Evolutionary conservation across 2,329 filamentous ascomycete genomes (phyloP).

Genomic region (Penicillium vulpinum): DNA sequence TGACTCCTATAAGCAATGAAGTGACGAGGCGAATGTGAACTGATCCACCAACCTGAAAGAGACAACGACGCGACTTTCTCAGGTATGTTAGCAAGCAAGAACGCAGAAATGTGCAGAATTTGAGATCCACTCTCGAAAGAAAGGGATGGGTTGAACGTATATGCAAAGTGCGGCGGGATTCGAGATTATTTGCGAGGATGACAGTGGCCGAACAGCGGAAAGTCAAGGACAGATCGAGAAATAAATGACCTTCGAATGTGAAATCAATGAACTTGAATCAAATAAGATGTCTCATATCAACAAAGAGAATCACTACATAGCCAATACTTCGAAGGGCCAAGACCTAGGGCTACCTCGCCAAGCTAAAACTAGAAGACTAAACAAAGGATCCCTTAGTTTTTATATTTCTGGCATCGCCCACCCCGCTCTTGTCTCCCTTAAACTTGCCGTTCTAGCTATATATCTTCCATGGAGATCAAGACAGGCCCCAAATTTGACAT

Average conservation of each 20-base stretch:
- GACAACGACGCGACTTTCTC: not conserved
- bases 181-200: not conserved
- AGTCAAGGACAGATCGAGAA: not conserved
- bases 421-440: not conserved
- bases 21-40: not conserved
- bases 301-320: too few species aligned
- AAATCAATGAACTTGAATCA: conserved; percentile 13
- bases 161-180: not conserved
- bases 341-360: too few species aligned
- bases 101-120: not conserved
- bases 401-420: not conserved
- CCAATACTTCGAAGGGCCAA: too few species aligned
- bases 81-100: not conserved
- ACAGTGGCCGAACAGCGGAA: not conserved
- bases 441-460: not conserved
- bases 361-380: too few species aligned
- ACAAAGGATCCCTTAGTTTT: too few species aligned
- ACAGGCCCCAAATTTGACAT: not conserved
- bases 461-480: too few species aligned
- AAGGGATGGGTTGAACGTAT: not conserved
- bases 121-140: not conserved
- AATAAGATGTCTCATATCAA: too few species aligned
- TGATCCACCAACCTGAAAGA: not conserved
- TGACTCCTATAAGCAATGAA: not conserved
- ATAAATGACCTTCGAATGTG: not conserved